Evolutionary conservation across 176 grass and related monocot species (phyloP).

Genomic region (barley (Hordeum vulgare)): DNA sequence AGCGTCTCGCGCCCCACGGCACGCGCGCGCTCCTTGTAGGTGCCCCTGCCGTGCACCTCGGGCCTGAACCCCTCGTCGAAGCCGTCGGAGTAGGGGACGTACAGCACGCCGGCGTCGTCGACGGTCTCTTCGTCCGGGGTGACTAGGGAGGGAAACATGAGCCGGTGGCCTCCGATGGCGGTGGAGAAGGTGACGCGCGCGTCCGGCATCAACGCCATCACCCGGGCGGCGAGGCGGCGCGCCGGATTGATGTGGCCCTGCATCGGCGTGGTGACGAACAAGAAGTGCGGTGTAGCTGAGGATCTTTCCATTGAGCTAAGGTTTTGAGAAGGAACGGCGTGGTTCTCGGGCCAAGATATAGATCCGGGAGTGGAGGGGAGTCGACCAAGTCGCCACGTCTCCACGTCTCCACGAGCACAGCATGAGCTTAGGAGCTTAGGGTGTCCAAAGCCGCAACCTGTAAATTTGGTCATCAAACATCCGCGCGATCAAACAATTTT

Average conservation of each 20-base stretch:
- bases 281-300: conserved; percentile 4
- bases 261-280: conserved; percentile 3
- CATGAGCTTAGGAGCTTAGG: too few relatives aligned
- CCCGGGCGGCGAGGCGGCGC: conserved; percentile 12
- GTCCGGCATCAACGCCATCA: background rate
- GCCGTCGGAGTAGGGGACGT: conserved; percentile 37
- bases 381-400: too few relatives aligned
- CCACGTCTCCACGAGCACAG: too few relatives aligned
- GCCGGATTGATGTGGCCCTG: conserved; percentile 44
- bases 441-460: too few relatives aligned
- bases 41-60: background rate
- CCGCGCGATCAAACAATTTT: too few relatives aligned
- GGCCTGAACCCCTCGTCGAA: conserved; percentile 15
- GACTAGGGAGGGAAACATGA: conserved; percentile 16
- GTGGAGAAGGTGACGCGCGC: conserved; percentile 41
- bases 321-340: background rate
- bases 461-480: too few relatives aligned
- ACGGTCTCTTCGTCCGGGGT: background rate
- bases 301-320: background rate
- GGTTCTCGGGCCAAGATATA: background rate
- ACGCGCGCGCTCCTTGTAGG: background rate
- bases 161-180: conserved; percentile 21
- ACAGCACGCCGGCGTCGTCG: conserved; percentile 7
- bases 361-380: background rate
- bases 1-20: background rate